Evolutionary conservation across 352 stramenopile species (phyloP).

Genomic region (Phytophthora boehmeriae): DNA sequence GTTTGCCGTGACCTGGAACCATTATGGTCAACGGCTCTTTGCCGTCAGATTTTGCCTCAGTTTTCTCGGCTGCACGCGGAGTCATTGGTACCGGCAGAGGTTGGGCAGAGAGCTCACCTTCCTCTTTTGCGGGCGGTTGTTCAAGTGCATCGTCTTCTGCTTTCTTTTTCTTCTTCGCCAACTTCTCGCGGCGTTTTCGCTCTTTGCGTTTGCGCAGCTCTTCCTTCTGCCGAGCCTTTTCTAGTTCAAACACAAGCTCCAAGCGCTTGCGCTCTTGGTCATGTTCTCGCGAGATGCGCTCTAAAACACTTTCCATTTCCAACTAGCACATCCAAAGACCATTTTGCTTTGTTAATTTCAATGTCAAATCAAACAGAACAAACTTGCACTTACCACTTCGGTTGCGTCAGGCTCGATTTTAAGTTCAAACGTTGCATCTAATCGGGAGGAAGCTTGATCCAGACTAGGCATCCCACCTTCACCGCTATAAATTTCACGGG

Average conservation of each 20-base stretch:
- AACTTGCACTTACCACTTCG: slow-evolving; percentile 28
- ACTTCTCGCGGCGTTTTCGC: slow-evolving; percentile 57
- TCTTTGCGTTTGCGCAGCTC: slow-evolving; percentile 71
- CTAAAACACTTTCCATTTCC: slow-evolving; percentile 63
- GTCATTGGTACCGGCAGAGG: slow-evolving; percentile 20
- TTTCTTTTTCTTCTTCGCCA: slow-evolving; percentile 56
- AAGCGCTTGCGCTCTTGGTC: slow-evolving; percentile 65
- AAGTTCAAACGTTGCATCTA: slow-evolving; percentile 36
- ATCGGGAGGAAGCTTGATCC: slow-evolving; percentile 35
- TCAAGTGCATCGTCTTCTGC: slow-evolving; percentile 12
- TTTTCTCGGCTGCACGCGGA: slow-evolving; percentile 24
- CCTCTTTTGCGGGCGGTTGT: slow-evolving; percentile 9
- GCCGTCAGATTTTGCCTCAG: slow-evolving; percentile 35
- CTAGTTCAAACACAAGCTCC: slow-evolving; percentile 67
- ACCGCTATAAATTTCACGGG: not conserved
- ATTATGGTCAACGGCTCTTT: slow-evolving; percentile 30
- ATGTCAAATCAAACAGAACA: not conserved
- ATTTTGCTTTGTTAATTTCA: not conserved
- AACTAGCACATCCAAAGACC: slow-evolving; percentile 27
- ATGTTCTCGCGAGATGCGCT: slow-evolving; percentile 71
- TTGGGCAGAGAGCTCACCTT: slow-evolving; percentile 15
- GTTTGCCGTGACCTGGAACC: slow-evolving; percentile 47
- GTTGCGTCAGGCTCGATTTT: slow-evolving; percentile 19
- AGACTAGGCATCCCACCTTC: slow-evolving; percentile 15
- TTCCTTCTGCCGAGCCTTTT: slow-evolving; percentile 73